Percentiles rank a stretch among this genome's conserved stretches.
Evolutionary conservation across 176 grass and related monocot genomes (phyloP).

Genomic region (Lolium rigidum): DNA sequence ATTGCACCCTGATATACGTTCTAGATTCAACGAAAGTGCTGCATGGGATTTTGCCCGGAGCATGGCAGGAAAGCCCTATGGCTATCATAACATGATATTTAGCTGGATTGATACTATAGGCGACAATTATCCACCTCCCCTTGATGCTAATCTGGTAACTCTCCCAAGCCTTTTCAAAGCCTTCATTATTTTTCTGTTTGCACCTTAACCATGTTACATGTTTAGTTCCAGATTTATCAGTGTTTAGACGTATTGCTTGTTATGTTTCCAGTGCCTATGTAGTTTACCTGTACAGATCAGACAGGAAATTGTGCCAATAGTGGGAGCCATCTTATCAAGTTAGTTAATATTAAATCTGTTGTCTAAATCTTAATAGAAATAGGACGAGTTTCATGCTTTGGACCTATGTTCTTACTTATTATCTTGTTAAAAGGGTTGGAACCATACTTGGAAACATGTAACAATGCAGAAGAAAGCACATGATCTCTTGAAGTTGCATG

Average conservation of each 20-base stretch:
- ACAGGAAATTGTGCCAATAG: background rate
- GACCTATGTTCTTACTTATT: background rate
- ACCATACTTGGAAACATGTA: background rate
- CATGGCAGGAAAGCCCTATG: constrained; percentile 90
- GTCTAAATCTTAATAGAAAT: constrained; percentile 8
- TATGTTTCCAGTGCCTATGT: constrained; percentile 3
- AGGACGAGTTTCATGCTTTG: background rate
- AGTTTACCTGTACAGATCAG: background rate
- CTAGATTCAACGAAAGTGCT: constrained; percentile 18
- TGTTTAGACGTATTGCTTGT: background rate
- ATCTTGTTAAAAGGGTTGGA: constrained; percentile 15
- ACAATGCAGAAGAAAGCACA: background rate
- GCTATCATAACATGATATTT: constrained; percentile 99
- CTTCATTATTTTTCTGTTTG: background rate
- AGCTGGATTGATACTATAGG: constrained; percentile 94
- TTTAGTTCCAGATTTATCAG: background rate
- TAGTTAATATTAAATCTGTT: background rate
- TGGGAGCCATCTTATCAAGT: background rate
- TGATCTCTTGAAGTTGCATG: background rate
- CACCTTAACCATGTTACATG: constrained; percentile 1
- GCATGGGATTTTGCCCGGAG: constrained; percentile 79
- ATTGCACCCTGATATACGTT: constrained; percentile 25
- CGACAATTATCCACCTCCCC: constrained; percentile 87
- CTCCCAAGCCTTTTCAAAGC: constrained; percentile 24
- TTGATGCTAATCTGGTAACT: constrained; percentile 93